These are phyloP conservation scores for Capsicum pubescens DNA, from an alignment of 257 asterid genomes.

Conservation along the genomic window DNA sequence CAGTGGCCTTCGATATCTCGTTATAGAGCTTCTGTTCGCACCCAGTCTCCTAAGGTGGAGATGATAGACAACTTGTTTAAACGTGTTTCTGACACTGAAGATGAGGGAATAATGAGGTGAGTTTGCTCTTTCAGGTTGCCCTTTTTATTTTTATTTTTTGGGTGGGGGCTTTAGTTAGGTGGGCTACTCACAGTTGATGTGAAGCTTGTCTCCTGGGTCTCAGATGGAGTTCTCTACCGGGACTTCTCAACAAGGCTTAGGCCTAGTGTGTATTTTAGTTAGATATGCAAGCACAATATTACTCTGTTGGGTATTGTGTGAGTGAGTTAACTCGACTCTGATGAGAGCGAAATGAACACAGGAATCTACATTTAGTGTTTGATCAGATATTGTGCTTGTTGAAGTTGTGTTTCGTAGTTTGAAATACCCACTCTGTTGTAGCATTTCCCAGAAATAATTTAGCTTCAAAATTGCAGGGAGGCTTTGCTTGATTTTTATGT, in stretches of 20 bases:
- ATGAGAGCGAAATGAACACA: background rate
- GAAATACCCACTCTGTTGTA: background rate
- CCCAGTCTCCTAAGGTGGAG: conserved; percentile 87
- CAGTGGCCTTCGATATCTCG: conserved; percentile 91
- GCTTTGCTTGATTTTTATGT: conserved; percentile 69
- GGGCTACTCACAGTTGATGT: background rate
- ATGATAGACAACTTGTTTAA: conserved; percentile 85
- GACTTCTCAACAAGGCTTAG: background rate
- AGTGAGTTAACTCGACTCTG: background rate
- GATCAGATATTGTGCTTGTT: too few relatives aligned
- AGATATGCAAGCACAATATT: background rate
- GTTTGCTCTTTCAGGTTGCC: background rate
- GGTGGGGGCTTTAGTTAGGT: background rate
- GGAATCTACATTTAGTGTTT: background rate
- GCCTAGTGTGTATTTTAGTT: background rate
- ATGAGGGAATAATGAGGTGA: conserved; percentile 87
- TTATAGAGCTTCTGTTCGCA: conserved; percentile 86
- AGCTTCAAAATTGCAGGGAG: conserved; percentile 56
- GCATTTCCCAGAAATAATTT: background rate
- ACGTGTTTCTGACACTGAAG: conserved; percentile 70
- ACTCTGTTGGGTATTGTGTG: background rate
- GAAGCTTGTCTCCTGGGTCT: background rate
- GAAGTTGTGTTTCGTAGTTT: background rate
- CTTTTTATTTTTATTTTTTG: background rate
- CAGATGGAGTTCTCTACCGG: background rate